Evolutionary conservation across 352 stramenopile genomes (phyloP).

Genomic region (Bremia lactucae): DNA sequence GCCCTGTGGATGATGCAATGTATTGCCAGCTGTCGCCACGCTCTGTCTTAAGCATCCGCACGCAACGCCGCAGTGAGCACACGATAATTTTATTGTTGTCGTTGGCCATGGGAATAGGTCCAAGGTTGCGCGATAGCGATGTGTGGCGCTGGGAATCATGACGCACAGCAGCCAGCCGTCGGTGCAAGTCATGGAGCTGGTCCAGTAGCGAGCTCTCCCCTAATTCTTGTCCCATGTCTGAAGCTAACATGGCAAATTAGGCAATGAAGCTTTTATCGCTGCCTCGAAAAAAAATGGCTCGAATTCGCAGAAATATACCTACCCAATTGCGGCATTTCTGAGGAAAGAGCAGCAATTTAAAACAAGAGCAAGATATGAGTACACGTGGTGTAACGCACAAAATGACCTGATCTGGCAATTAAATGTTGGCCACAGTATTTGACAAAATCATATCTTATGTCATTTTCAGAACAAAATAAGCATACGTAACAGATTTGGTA

Average conservation of each 20-base stretch:
- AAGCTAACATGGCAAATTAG: conserved; percentile 1
- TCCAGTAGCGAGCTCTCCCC: conserved; percentile 67
- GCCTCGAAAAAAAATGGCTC: no score
- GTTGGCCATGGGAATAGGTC: conserved; percentile 61
- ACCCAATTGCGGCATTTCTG: no score
- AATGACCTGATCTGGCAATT: no score
- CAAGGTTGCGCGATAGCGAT: conserved; percentile 42
- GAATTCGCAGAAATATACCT: no score
- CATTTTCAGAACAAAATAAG: no score
- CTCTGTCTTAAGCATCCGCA: conserved; percentile 63
- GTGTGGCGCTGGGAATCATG: conserved; percentile 69
- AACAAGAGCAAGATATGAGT: no score
- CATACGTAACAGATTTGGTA: no score
- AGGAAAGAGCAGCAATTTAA: no score
- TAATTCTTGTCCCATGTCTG: conserved; percentile 19
- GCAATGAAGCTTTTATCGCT: no score
- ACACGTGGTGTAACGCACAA: no score
- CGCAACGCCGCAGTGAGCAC: conserved; percentile 51
- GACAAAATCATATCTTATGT: no score
- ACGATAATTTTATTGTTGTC: conserved; percentile 79
- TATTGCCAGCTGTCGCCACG: conserved; percentile 73
- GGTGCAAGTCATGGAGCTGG: conserved; percentile 69
- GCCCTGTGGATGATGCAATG: conserved; percentile 45
- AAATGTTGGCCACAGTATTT: no score
- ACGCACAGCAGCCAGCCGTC: conserved; percentile 52